A percentile compares a stretch with the other conserved stretches of the same genome.
These are phyloP conservation scores for Cercospora citrullina DNA, from an alignment of 2,329 filamentous ascomycete species.

Conservation along the genomic window DNA sequence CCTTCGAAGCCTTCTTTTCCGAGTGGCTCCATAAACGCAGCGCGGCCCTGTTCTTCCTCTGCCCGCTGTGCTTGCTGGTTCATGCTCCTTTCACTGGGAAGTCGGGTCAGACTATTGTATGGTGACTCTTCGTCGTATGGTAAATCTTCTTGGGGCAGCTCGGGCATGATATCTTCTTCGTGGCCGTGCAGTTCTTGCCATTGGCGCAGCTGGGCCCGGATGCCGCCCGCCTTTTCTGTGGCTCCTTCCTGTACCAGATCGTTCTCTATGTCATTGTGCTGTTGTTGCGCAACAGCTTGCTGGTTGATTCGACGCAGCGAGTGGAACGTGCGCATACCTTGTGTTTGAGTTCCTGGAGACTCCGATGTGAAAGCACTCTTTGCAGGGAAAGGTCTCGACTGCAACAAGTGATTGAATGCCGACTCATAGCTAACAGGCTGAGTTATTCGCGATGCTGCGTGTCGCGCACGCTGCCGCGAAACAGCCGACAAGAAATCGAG, in stretches of 20 bases:
- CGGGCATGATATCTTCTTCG: constrained; percentile 22
- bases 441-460: neutral
- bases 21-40: constrained; percentile 23
- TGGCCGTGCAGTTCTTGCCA: constrained; percentile 48
- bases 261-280: neutral
- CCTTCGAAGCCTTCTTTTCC: constrained; percentile 36
- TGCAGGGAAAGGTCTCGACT: neutral
- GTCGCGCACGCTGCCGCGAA: neutral
- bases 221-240: constrained; percentile 27
- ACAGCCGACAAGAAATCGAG: neutral
- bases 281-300: neutral
- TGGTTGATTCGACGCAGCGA: neutral
- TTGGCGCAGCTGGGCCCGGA: constrained; percentile 41
- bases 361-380: neutral
- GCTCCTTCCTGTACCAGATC: neutral
- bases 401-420: neutral
- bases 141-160: constrained; percentile 25
- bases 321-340: constrained; percentile 9
- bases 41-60: constrained; percentile 30
- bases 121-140: constrained; percentile 30
- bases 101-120: constrained; percentile 35
- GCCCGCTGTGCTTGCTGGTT: constrained; percentile 28
- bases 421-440: neutral
- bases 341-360: neutral
- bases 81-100: constrained; percentile 34